Conservation (phyloP, 768 basidiomycete species). For the Mycena kentingensis region DNA sequence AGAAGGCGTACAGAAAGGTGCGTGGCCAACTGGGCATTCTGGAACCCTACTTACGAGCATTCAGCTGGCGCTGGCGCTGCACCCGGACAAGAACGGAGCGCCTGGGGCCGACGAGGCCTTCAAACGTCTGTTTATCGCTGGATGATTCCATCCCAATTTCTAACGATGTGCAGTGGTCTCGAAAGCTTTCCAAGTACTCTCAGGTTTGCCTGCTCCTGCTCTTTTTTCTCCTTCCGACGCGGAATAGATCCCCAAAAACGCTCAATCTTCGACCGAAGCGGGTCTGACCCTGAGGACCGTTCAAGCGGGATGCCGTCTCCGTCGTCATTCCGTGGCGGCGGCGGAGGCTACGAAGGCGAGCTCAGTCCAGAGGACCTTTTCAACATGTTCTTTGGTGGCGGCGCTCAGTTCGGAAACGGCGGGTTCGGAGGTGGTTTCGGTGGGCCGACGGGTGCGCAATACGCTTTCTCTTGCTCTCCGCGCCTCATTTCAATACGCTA, state of each 20-base stretch:
- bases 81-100: constrained; percentile 94
- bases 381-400: constrained; percentile 97
- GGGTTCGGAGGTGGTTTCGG: constrained; percentile 56
- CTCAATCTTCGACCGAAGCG: constrained; percentile 79
- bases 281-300: constrained; percentile 87
- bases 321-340: constrained; percentile 51
- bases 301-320: constrained; percentile 67
- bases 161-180: constrained; percentile 75
- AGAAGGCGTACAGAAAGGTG: constrained; percentile 97
- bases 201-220: constrained; percentile 45
- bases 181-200: constrained; percentile 94
- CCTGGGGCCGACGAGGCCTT: constrained; percentile 99
- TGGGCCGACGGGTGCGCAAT: constrained; percentile 51
- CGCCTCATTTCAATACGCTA: constrained; percentile 29
- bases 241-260: constrained; percentile 81
- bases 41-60: constrained; percentile 6
- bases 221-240: constrained; percentile 8
- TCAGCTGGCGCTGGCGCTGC: constrained; percentile 84
- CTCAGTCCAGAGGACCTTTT: constrained; percentile 95
- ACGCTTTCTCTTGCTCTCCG: background rate
- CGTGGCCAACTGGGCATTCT: constrained; percentile 15
- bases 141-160: constrained; percentile 4
- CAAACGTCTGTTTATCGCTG: constrained; percentile 66
- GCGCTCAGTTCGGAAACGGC: constrained; percentile 39
- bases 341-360: constrained; percentile 72